Evolutionary conservation across 257 asterid species (phyloP).

Genomic region (Solanum pinnatisectum): DNA sequence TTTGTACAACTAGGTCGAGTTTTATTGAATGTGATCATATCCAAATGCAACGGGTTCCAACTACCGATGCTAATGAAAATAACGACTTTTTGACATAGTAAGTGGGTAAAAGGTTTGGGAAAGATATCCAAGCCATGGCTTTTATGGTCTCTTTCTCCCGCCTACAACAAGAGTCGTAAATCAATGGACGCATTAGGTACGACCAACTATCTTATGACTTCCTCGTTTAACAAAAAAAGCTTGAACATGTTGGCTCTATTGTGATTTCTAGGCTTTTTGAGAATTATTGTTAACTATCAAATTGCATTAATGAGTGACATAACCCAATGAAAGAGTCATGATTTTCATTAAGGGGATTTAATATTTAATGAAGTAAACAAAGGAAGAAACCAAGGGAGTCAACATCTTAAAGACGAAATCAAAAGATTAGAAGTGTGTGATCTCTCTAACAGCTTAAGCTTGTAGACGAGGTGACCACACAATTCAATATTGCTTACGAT

Average conservation of each 20-base stretch:
- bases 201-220: slow-evolving; percentile 11
- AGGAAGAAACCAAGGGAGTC: not conserved
- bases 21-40: too few species aligned
- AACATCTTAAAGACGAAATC: not conserved
- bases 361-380: not conserved
- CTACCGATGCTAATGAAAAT: too few species aligned
- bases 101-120: too few species aligned
- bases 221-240: not conserved
- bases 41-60: too few species aligned
- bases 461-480: not conserved
- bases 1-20: too few species aligned
- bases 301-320: not conserved
- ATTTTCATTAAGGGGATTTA: not conserved
- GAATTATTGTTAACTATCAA: not conserved
- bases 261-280: not conserved
- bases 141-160: too few species aligned
- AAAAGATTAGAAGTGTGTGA: not conserved
- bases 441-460: too few species aligned
- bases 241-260: not conserved
- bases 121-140: too few species aligned
- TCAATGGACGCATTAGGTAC: too few species aligned
- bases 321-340: not conserved
- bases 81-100: too few species aligned
- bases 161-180: too few species aligned
- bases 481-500: not conserved